These are phyloP conservation scores for Mycena indigotica DNA, from an alignment of 768 basidiomycete species.

Conservation along the genomic window DNA sequence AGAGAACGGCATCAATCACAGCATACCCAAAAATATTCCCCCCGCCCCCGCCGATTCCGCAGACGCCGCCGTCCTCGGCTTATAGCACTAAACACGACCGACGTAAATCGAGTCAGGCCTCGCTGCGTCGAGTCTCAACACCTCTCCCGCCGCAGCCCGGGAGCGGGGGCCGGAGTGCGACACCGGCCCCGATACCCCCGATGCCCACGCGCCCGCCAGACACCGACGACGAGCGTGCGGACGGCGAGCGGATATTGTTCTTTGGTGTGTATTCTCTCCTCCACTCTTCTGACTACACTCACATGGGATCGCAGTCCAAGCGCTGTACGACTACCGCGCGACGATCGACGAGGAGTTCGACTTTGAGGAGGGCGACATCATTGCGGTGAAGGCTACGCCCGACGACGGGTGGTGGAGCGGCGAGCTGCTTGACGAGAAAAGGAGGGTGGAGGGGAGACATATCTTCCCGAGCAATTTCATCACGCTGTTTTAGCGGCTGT, in stretches of 20 bases:
- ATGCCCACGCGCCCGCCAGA: not conserved
- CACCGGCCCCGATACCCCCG: slow-evolving; percentile 34
- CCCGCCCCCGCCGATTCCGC: not conserved
- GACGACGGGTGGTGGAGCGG: slow-evolving; percentile 99
- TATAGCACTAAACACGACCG: not conserved
- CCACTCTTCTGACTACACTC: not conserved
- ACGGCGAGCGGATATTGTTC: slow-evolving; percentile 79
- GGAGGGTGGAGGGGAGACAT: slow-evolving; percentile 69
- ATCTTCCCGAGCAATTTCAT: slow-evolving; percentile 85
- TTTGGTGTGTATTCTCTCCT: slow-evolving; percentile 61
- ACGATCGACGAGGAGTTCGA: slow-evolving; percentile 89
- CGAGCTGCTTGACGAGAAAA: slow-evolving; percentile 69
- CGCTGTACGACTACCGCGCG: slow-evolving; percentile 82
- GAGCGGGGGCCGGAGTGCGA: slow-evolving; percentile 36
- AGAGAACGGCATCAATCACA: not conserved
- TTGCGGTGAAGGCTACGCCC: slow-evolving; percentile 89
- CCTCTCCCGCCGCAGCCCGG: slow-evolving; percentile 13
- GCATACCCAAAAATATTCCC: not conserved
- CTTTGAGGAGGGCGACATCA: slow-evolving; percentile 91
- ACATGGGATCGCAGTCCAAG: slow-evolving; percentile 60
- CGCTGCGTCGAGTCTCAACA: slow-evolving; percentile 4
- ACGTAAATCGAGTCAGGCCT: not conserved
- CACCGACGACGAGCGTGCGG: slow-evolving; percentile 50
- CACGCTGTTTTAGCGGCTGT: not conserved
- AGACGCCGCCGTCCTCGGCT: not conserved